Base-by-base conservation (phyloP, 148 eudicot genomes). In the Heliosperma pusillum region DNA sequence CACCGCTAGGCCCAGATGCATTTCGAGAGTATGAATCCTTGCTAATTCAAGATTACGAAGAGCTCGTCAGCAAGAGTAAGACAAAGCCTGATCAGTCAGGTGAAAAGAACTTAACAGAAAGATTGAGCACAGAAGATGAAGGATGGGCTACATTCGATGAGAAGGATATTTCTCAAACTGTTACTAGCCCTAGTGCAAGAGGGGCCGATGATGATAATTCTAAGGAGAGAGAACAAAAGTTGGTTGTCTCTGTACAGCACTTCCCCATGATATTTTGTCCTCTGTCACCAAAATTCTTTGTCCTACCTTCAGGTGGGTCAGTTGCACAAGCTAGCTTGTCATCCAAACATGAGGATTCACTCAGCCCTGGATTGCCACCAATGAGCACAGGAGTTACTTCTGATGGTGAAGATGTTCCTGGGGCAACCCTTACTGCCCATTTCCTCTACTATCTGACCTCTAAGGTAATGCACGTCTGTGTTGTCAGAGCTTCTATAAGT, bases 1-100 rank as follows among this genome's bases (percentile, higher is more conserved):
- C 98, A 72, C 97, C 97, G 71, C 78, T 95, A 63, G 98, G 99
- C 61, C 99, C 97, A 55, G 99, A 92, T 82, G 99, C 99, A 71
- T 95, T 72, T 83, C 92, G 53, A 56, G 99, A 95, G 83, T 95
- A 95, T 84, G 90, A 89, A 82, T 86, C 92, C 74, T 90, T 95
- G 83, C 88, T 95, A 66, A 78, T 87, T 56, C 99, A 90, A 88
- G 97, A 95, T 83, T 92, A 88, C 75, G 97, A 90, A 78, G 99
- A 95, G 85, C 88, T 89, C 27, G 74, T 71, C 52, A 90, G 81
- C 82, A 89, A 80, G 79, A 58, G 20, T 10, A 80, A 78, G 61
- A 77, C 33, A 77, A 84, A 75, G 50, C 26, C 70, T 44, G 75
- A 57, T 60, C 71, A 52, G 65, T 33, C 77, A 9, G 77, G 68